Evolutionary conservation across 257 asterid species (phyloP), one percentile per base, ranked within the genome.

Genomic region (Orobanche coerulescens): DNA sequence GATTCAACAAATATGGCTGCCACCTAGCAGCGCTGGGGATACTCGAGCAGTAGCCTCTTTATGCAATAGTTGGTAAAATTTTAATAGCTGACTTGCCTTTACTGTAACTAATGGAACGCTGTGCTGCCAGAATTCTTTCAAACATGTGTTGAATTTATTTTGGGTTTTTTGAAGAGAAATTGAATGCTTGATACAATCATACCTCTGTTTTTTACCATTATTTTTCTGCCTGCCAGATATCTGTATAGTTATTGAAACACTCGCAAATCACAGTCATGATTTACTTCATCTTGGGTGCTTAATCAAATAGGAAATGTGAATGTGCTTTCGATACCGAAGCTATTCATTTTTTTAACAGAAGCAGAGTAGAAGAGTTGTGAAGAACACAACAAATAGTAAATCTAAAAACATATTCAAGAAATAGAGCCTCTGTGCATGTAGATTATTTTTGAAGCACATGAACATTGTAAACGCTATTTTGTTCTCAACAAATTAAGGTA

Each of bases 141-240:
- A 6, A 54, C 61, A 7, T 20, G 22, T 67, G 12, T 61, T 58
- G 33, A 24, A 7, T 15, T 16, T 40, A 16, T 40, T n/a, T 24
- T 19, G 33, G 47, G 15, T 14, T 54, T n/a, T 49, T 1, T 15
- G 53, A 49, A 13, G 15, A 49, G n/a, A 23, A 26, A 18, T 34
- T n/a, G 16, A 55, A 11, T 28, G 43, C n/a, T 52, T 26, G 46
- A 47, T 36, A 57, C 28, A 54, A 54, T 24, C 60, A 61, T 39
- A 13, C 19, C 20, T 50, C 22, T 31, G 26, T 24, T 52, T 19
- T 19, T n/a, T 4, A 61, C 28, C 30, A 9, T 6, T 34, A 16
- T 6, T 50, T 55, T 37, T 13, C 22, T 25, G 31, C 6, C 9
- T 8, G 47, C 14, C 44, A 25, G 39, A 30, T 31, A 43, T 30